Base-by-base conservation (phyloP, 208 protist species). In the Porcisia hertigi region DNA sequence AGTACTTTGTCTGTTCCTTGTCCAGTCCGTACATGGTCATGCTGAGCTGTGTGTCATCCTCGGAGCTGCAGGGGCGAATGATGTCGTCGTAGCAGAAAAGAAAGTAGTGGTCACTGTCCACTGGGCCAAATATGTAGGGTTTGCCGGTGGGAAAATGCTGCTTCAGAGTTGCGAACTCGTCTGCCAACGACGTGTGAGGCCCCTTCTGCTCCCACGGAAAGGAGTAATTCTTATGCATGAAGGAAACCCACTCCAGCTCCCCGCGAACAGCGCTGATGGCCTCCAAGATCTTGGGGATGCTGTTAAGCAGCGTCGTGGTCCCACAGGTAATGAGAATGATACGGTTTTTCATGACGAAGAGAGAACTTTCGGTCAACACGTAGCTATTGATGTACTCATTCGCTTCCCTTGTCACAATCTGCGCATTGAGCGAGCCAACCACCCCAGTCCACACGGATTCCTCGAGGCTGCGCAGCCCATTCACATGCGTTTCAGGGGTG, bases 301-400 rank as follows among this genome's bases (percentile, higher is more conserved):
- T 91, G 77, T 98, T 90, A 43, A 99, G 86, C 71, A 99, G 81
- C 11, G 94, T 97, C 3, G 96, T 99, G 2, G 93, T 98, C 23
- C 97, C 97, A 79, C 97, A 99, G 49, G 97, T 99, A 71, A 98
- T 98, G 64, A 98, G 80, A 41, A 98, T 87, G 25, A 99, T 88
- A 59, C 90, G 86, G 55, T 96, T 86, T n/a, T 76, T 76, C 87
- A 91, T 98, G 23, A 99, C 95, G 77, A 99, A 98, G n/a, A 98
- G 86, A 1, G 88, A 97, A 72, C 89, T 96, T 83, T 98, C 97
- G 16, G 93, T 97, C 25, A 99, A 86, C 3, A 99, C 91, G 80
- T 98, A 98, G 64, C 90, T 94, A 66, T 93, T 92, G 81, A 97
- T 98, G 57, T 88, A 64, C 59, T 90, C 91, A 73, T 98, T 98